Evolutionary conservation across 2,329 filamentous ascomycete genomes (phyloP), one percentile per base, ranked within the genome.

Genomic region (Fusarium poae): DNA sequence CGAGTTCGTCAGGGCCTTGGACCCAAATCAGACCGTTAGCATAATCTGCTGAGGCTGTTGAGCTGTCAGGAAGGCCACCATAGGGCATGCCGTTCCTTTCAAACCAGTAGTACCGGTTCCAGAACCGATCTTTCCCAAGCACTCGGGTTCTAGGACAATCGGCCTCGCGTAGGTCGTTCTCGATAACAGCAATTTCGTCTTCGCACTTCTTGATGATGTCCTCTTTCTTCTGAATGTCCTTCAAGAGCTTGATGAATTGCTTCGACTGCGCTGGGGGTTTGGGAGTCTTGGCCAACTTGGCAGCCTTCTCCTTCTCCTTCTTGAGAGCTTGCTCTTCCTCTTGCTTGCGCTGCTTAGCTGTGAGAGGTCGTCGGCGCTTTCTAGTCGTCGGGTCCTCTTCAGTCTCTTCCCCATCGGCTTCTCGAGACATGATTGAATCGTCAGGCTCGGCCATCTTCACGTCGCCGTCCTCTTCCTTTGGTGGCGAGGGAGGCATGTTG

Each of bases 101-200:
- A 78, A 98, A 97, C 95, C 96, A 99, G 84, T 97, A 98, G 80
- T 98, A 99, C 55, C 95, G 89, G 79, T 99, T 98, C 89, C 95
- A 97, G 84, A 97, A 99, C 44, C 96, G 89, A 80, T 99, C 96
- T 78, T 96, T 95, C 63, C 96, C 96, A 27, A 99, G 85, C 20
- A 95, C 89, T 67, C 93, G 90, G 20, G 94, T 97, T 65, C 96
- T 91, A 35, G 94, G 93, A 74, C 95, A 97, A 79, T 97, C 93
- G 40, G 94, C 94, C 80, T 98, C 95, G 53, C 96, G 92, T 45
- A 99, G 85, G 77, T 98, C 94, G 74, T 97, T 94, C 73, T 98
- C 95, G 52, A 97, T 88, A 32, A 91, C 86, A 5, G 89, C 89
- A 68, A 99, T 97, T 74, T 95, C 91, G 8, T 91, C 91, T 77